Evolutionary conservation across 768 basidiomycete genomes (phyloP).

Genomic region (Auriscalpium orientale): DNA sequence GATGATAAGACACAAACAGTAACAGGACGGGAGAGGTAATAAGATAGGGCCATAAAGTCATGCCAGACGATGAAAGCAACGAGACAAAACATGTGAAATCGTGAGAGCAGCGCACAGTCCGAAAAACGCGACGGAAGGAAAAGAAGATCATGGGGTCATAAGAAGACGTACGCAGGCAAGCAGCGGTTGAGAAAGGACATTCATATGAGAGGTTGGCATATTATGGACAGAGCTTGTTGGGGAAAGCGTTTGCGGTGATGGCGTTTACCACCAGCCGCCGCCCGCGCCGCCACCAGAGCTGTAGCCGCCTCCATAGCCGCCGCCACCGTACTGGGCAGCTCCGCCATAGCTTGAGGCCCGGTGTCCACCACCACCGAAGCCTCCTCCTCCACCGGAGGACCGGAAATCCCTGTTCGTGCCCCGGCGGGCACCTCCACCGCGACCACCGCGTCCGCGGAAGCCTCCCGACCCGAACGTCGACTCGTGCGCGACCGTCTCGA

Average conservation of each 20-base stretch:
- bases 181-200: too few species aligned
- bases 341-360: conserved; percentile 27
- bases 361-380: conserved; percentile 28
- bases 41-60: conserved; percentile 18
- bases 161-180: too few species aligned
- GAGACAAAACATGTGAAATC: conserved; percentile 43
- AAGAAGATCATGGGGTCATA: neutral
- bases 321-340: conserved; percentile 21
- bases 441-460: conserved; percentile 43
- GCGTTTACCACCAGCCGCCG: conserved; percentile 43
- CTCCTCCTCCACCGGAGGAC: conserved; percentile 25
- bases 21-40: conserved; percentile 12
- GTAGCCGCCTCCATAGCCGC: conserved; percentile 21
- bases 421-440: conserved; percentile 47
- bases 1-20: conserved; percentile 28
- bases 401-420: conserved; percentile 43
- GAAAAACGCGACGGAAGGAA: conserved; percentile 15
- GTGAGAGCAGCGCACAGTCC: conserved; percentile 59
- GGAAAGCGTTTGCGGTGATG: conserved; percentile 1
- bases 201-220: conserved; percentile 8
- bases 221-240: neutral
- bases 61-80: conserved; percentile 40
- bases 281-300: conserved; percentile 20
- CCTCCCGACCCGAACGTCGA: conserved; percentile 56
- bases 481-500: conserved; percentile 82